Conservation (phyloP, 2,329 filamentous ascomycete genomes). For the Torrubiella hemipterigena region DNA sequence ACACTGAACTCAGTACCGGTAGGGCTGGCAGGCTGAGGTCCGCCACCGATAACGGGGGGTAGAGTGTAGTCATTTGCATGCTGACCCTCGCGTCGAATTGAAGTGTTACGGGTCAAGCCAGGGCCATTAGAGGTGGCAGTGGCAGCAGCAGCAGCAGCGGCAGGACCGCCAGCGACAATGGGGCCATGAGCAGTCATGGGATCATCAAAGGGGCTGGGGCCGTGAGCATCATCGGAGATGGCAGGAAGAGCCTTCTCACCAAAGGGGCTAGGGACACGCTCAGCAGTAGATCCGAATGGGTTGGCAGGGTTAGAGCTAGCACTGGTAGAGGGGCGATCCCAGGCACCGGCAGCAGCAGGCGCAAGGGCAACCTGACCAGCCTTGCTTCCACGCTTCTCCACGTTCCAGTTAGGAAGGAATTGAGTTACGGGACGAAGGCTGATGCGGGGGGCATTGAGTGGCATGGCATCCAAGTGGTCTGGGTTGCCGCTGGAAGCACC, state of each 20-base stretch:
- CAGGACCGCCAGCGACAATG: slow-evolving; percentile 27
- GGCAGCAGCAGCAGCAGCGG: slow-evolving; percentile 22
- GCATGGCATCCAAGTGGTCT: slow-evolving; percentile 5
- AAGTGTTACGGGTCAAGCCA: slow-evolving; percentile 38
- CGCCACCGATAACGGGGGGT: slow-evolving; percentile 18
- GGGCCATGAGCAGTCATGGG: slow-evolving; percentile 25
- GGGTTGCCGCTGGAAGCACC: slow-evolving; percentile 24
- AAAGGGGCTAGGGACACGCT: slow-evolving; percentile 32
- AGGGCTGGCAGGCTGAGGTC: slow-evolving; percentile 48
- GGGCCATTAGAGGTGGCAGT: slow-evolving; percentile 24
- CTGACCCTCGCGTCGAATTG: slow-evolving; percentile 40
- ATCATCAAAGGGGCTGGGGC: slow-evolving; percentile 19
- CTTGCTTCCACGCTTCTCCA: slow-evolving; percentile 38
- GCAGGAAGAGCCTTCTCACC: slow-evolving; percentile 15
- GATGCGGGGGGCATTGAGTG: slow-evolving; percentile 56
- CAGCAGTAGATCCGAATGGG: slow-evolving; percentile 57
- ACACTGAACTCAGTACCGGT: slow-evolving; percentile 52
- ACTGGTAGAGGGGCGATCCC: slow-evolving; percentile 36
- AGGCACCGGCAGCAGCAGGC: slow-evolving; percentile 20
- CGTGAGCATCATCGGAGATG: slow-evolving; percentile 7
- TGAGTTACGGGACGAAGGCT: slow-evolving; percentile 77
- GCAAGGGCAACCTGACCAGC: slow-evolving; percentile 28
- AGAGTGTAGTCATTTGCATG: slow-evolving; percentile 43
- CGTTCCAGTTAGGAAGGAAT: slow-evolving; percentile 57
- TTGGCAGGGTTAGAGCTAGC: slow-evolving; percentile 45